Conservation (phyloP, 2,329 filamentous ascomycete genomes). For the Leptographium radiaticola region DNA sequence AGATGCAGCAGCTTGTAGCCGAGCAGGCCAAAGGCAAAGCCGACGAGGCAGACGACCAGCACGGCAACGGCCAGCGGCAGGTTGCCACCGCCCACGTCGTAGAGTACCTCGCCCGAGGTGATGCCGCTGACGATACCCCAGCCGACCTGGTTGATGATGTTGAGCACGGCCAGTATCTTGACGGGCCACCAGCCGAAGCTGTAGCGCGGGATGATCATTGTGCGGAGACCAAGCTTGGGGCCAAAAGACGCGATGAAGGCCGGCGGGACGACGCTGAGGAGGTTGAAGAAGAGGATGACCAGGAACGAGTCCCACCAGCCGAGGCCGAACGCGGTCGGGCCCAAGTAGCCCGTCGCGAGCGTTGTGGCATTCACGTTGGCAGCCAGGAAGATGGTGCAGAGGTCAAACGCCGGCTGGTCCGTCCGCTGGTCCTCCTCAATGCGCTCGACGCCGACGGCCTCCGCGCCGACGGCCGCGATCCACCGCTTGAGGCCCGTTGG, state of each 20-base stretch:
- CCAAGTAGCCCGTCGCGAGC: slow-evolving; percentile 6
- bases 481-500: slow-evolving; percentile 3
- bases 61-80: slow-evolving; percentile 13
- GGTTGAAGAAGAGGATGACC: slow-evolving; percentile 17
- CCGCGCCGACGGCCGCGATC: slow-evolving; percentile 9
- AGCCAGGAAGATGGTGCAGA: slow-evolving; percentile 12
- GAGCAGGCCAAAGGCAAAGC: slow-evolving; percentile 12
- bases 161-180: slow-evolving; percentile 11
- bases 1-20: slow-evolving; percentile 12
- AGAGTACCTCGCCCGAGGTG: slow-evolving; percentile 12
- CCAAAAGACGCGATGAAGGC: slow-evolving; percentile 15
- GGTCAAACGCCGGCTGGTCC: slow-evolving; percentile 9
- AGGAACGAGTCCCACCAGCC: slow-evolving; percentile 16
- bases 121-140: slow-evolving; percentile 13
- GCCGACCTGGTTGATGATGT: slow-evolving; percentile 12
- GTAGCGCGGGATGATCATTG: slow-evolving; percentile 18
- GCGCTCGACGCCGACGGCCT: slow-evolving; percentile 10
- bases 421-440: slow-evolving; percentile 9
- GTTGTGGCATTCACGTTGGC: slow-evolving; percentile 11
- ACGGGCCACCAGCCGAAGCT: slow-evolving; percentile 15
- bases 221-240: slow-evolving; percentile 17
- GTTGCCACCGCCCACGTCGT: slow-evolving; percentile 12
- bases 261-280: slow-evolving; percentile 14
- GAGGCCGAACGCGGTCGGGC: slow-evolving; percentile 10
- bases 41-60: slow-evolving; percentile 12